Conservation (phyloP, 495 filamentous ascomycete genomes). For the Penicillium antarcticum region DNA sequence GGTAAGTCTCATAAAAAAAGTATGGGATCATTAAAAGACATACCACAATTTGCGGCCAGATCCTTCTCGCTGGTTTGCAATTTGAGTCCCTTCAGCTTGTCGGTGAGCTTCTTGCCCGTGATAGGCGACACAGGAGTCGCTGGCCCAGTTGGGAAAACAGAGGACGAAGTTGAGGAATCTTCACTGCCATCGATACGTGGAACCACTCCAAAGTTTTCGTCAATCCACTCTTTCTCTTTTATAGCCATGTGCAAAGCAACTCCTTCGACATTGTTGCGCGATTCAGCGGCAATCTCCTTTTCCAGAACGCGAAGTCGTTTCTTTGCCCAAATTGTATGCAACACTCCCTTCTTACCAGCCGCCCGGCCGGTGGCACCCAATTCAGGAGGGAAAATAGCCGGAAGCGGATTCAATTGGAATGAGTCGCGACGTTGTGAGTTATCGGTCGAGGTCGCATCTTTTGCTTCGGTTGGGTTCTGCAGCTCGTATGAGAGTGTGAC, state of each 20-base stretch:
- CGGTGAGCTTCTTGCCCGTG: slow-evolving; percentile 59
- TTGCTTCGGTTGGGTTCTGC: too few relatives aligned
- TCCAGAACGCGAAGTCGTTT: slow-evolving; percentile 67
- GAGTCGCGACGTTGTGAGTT: too few relatives aligned
- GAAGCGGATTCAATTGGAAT: slow-evolving; percentile 66
- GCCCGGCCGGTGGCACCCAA: slow-evolving; percentile 61
- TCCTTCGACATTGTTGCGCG: slow-evolving; percentile 65
- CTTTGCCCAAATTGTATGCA: slow-evolving; percentile 83
- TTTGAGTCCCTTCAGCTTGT: slow-evolving; percentile 73
- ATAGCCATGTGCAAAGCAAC: slow-evolving; percentile 77
- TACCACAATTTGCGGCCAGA: slow-evolving; percentile 48
- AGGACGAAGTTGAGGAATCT: slow-evolving; percentile 11
- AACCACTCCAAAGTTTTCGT: slow-evolving; percentile 68
- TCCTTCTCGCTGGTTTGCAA: slow-evolving; percentile 67
- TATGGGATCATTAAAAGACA: too few relatives aligned
- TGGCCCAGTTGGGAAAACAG: slow-evolving; percentile 25
- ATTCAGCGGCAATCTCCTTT: slow-evolving; percentile 65
- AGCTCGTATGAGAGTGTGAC: slow-evolving; percentile 59
- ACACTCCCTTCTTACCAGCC: slow-evolving; percentile 70
- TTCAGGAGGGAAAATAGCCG: slow-evolving; percentile 75
- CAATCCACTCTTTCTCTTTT: slow-evolving; percentile 78
- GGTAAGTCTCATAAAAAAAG: too few relatives aligned
- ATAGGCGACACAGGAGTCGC: slow-evolving; percentile 58
- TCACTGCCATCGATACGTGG: slow-evolving; percentile 16
- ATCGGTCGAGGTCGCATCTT: too few relatives aligned